Conservation (phyloP, 331 rosid species). For the Quercus phellos region DNA sequence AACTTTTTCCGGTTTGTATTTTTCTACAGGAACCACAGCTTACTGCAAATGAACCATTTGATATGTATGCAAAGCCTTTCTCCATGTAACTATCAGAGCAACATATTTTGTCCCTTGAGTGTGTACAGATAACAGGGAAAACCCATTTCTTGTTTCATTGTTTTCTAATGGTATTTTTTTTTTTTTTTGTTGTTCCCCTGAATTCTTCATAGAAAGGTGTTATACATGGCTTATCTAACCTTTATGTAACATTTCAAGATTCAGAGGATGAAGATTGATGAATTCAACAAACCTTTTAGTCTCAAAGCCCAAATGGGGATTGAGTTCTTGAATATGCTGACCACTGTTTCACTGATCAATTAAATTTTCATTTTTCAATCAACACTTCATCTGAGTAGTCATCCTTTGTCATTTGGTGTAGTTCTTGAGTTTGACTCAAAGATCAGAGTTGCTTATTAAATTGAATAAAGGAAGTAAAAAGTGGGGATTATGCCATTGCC, state of each 20-base stretch:
- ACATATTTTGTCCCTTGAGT: neutral
- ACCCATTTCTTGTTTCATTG: neutral
- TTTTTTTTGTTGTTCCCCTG: neutral
- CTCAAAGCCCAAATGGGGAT: neutral
- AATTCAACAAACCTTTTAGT: neutral
- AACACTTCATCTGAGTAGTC: no score
- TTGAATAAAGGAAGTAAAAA: neutral
- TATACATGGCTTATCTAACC: neutral
- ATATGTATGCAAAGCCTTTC: constrained; percentile 75
- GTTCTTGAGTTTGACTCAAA: neutral
- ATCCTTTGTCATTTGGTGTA: no score
- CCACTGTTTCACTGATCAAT: neutral
- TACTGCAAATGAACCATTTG: constrained; percentile 67
- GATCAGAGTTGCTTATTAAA: neutral
- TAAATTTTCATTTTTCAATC: no score
- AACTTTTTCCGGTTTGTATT: neutral
- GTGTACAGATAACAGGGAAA: neutral
- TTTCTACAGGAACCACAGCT: constrained; percentile 85
- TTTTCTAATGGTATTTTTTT: neutral
- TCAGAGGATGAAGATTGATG: neutral
- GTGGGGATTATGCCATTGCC: neutral
- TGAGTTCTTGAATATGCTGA: neutral
- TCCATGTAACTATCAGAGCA: constrained; percentile 23
- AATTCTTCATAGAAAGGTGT: neutral
- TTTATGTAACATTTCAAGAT: no score